Base-by-base conservation (phyloP, 331 rosid species). In the Quercus tomentella region DNA sequence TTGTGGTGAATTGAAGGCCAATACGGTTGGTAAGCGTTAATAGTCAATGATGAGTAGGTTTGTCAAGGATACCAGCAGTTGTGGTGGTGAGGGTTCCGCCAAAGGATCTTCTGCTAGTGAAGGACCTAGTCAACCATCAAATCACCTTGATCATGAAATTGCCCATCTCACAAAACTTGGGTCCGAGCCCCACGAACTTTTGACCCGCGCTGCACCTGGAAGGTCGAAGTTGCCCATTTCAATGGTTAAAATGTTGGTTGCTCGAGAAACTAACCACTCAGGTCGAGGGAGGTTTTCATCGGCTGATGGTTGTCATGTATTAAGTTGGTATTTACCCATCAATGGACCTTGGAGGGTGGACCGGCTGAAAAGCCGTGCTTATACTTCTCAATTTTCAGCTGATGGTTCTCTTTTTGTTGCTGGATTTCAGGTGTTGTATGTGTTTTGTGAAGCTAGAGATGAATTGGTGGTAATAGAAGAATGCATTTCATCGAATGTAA, bases 361-460 rank as follows among this genome's bases (percentile, higher is more conserved):
- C 74, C 88, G 72, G 79, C 83, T 83, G 96, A 78, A 60, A 73
- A 90, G 91, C 79, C 92, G 94, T 37, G 98, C 96, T 52, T 95
- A 95, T 88, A 90, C 93, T 77, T 92, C 97, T 0, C 99, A 95
- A 80, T 95, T 95, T 88, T 95, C 99, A 15, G 89, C 89, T 28
- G 97, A 95, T 78, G 98, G 97, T 80, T 93, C 94, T 65, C 93
- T 91, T 60, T 91, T 95, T 31, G 73, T 92, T 77, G 97, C 97
- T 74, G 99, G 93, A 52, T 90, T 87, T 81, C 97, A 95, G 99
- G 99, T 95, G 83, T 80, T 74, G 17, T 72, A 15, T 63, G 45
- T 1, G 71, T 66, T 56, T 72, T 33, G 43, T 70, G 81, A 49
- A 3, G 18, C 54, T 49, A 49, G 54, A 49, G 54, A 49, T 49